phyloP scores from a whole-genome alignment of 75 land plant species.

The Picea sitchensis region DNA sequence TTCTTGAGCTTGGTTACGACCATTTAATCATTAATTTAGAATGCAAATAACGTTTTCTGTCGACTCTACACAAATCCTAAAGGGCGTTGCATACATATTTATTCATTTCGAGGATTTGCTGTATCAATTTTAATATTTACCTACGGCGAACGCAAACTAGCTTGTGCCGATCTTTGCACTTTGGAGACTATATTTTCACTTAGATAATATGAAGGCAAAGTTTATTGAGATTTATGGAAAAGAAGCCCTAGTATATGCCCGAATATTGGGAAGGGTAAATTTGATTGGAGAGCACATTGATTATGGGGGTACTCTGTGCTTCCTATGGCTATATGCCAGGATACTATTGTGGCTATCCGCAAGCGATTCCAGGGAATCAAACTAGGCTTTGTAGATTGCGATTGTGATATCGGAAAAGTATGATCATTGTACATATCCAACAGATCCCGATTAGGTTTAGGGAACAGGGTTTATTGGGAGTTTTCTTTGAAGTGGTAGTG shows the following conservation, averaged over 20 bases:
- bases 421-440: slow-evolving; percentile 57
- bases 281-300: slow-evolving; percentile 98
- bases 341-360: slow-evolving; percentile 87
- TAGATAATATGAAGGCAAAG: slow-evolving; percentile 45
- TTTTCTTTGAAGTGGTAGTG: no score
- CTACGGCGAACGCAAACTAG: slow-evolving; percentile 65
- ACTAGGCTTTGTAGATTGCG: slow-evolving; percentile 59
- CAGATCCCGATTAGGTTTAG: slow-evolving; percentile 80
- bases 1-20: no score
- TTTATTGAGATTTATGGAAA: slow-evolving; percentile 64
- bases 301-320: slow-evolving; percentile 95
- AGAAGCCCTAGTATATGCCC: slow-evolving; percentile 70
- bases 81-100: no score
- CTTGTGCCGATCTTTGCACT: slow-evolving; percentile 55
- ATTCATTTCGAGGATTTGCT: no score
- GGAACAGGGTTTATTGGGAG: no score
- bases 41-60: no score
- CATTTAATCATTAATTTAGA: no score
- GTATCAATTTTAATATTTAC: not conserved
- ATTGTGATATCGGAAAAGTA: slow-evolving; percentile 73
- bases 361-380: slow-evolving; percentile 32
- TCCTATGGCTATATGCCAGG: slow-evolving; percentile 98
- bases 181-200: slow-evolving; percentile 62
- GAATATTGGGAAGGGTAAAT: slow-evolving; percentile 96
- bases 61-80: no score